These are phyloP conservation scores for Lepidium africanum DNA, from an alignment of 345 rosid genomes.

Conservation along the genomic window DNA sequence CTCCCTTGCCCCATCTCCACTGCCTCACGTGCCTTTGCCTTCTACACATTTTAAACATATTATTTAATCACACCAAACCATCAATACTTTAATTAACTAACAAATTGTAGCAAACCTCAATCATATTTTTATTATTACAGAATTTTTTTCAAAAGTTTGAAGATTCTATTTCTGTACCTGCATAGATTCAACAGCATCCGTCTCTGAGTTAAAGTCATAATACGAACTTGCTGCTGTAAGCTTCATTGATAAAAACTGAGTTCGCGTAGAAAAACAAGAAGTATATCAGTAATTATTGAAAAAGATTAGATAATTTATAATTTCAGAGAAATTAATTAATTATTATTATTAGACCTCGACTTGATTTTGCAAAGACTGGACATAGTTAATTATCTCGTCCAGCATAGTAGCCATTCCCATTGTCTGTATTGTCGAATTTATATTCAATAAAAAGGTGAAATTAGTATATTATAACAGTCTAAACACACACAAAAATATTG, in stretches of 20 bases:
- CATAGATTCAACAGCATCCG: slow-evolving; percentile 53
- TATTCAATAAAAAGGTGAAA: background rate
- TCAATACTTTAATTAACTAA: background rate
- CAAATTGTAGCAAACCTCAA: background rate
- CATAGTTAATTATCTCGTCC: slow-evolving; percentile 78
- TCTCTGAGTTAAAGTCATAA: slow-evolving; percentile 64
- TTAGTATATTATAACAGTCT: background rate
- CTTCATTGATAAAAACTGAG: slow-evolving; percentile 88
- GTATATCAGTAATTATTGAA: background rate
- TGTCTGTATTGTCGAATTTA: slow-evolving; percentile 34
- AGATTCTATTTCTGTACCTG: slow-evolving; percentile 18
- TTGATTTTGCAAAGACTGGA: slow-evolving; percentile 71
- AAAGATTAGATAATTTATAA: background rate
- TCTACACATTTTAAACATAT: slow-evolving; percentile 19
- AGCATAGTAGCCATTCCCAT: slow-evolving; percentile 90
- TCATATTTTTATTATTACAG: background rate
- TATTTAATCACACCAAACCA: background rate
- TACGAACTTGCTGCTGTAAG: slow-evolving; percentile 69
- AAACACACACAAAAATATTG: background rate
- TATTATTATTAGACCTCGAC: slow-evolving; percentile 49
- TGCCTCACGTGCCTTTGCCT: slow-evolving; percentile 55
- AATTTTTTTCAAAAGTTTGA: background rate
- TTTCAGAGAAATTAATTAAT: background rate
- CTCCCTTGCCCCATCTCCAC: slow-evolving; percentile 48
- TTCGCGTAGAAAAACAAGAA: background rate